Conservation (phyloP, 441 rosid genomes). For the Breynia disticha region DNA sequence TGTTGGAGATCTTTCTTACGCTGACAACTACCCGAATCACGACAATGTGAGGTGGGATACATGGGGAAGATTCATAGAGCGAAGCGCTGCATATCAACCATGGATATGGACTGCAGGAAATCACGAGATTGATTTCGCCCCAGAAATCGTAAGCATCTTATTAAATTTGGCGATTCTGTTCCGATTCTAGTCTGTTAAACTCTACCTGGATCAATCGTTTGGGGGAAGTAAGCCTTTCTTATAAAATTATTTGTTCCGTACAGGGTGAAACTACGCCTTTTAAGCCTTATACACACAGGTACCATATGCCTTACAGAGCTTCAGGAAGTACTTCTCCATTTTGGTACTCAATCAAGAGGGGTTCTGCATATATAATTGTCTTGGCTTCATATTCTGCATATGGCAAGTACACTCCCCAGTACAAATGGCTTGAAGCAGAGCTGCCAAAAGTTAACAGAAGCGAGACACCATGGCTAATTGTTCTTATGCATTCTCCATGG, state of each 20-base stretch:
- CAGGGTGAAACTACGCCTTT: slow-evolving; percentile 75
- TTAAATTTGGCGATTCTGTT: neutral
- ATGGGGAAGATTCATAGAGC: slow-evolving; percentile 74
- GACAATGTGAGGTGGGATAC: slow-evolving; percentile 72
- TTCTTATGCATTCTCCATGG: slow-evolving; percentile 82
- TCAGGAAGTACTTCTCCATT: slow-evolving; percentile 60
- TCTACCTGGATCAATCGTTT: neutral
- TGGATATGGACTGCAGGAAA: slow-evolving; percentile 92
- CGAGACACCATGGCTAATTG: slow-evolving; percentile 88
- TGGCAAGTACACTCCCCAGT: slow-evolving; percentile 81
- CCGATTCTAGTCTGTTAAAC: too few species aligned
- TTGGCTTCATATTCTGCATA: slow-evolving; percentile 79
- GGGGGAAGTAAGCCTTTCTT: neutral
- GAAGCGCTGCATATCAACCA: slow-evolving; percentile 78
- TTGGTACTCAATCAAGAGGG: slow-evolving; percentile 92
- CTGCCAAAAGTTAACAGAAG: slow-evolving; percentile 72
- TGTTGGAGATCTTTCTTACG: slow-evolving; percentile 79
- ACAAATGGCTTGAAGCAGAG: slow-evolving; percentile 62
- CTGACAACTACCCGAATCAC: slow-evolving; percentile 54
- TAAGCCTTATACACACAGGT: slow-evolving; percentile 57
- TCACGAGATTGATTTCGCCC: slow-evolving; percentile 70
- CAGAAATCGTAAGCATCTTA: slow-evolving; percentile 39
- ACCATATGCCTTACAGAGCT: slow-evolving; percentile 54
- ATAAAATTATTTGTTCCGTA: slow-evolving; percentile 1
- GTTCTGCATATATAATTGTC: slow-evolving; percentile 65